phyloP scores from a whole-genome alignment of 495 filamentous ascomycete species.

The Aspergillus haitiensis region DNA sequence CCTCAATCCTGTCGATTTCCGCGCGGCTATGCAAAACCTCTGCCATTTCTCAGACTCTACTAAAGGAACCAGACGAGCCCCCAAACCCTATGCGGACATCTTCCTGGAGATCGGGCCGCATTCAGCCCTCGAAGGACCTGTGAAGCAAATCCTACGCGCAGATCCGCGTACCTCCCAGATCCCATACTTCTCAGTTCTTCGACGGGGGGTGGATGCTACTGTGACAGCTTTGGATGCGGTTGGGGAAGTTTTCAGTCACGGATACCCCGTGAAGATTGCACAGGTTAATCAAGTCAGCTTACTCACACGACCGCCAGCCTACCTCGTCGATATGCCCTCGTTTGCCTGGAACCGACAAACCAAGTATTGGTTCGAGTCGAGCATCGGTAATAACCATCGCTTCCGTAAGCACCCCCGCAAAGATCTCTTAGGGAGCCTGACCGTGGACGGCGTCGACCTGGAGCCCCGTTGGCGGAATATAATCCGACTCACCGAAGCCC shows the following conservation, averaged over 20 bases:
- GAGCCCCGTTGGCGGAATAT: not conserved
- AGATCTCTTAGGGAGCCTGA: conserved; percentile 11
- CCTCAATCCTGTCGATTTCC: too few relatives aligned
- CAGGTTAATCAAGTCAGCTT: not conserved
- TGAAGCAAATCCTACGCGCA: conserved; percentile 21
- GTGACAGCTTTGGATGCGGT: not conserved
- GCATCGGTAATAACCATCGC: not conserved
- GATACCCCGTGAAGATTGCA: not conserved
- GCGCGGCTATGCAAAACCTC: too few relatives aligned
- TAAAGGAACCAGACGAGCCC: too few relatives aligned
- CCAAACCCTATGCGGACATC: too few relatives aligned
- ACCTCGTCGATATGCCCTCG: conserved; percentile 12
- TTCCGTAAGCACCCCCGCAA: conserved; percentile 3
- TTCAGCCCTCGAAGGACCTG: conserved; percentile 13
- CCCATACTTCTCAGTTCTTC: not conserved
- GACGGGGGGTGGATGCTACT: not conserved
- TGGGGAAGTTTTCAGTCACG: not conserved
- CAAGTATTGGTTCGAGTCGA: not conserved
- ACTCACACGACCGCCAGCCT: not conserved
- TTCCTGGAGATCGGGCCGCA: conserved; percentile 26
- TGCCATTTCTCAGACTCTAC: too few relatives aligned
- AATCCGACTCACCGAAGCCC: conserved; percentile 15
- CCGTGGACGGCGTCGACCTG: not conserved
- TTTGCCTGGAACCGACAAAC: conserved; percentile 8
- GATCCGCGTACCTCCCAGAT: too few relatives aligned